Conservation (phyloP, 768 basidiomycete species). For the Leccinum boreale region DNA sequence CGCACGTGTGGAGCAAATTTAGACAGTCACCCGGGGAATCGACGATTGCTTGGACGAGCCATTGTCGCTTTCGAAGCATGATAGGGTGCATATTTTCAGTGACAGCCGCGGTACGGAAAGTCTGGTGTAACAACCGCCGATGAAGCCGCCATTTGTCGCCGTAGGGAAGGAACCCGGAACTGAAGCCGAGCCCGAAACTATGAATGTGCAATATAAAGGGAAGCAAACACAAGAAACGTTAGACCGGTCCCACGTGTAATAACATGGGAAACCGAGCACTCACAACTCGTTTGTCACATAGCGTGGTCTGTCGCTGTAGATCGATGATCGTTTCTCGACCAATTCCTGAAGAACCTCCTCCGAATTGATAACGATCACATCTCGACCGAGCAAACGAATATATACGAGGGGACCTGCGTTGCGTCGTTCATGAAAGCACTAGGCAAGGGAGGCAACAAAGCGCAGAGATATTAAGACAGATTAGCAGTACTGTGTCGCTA, state of each 20-base stretch:
- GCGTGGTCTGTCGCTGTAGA: conserved; percentile 15
- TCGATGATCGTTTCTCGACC: conserved; percentile 11
- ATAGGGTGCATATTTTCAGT: conserved; percentile 5
- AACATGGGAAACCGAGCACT: neutral
- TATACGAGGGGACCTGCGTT: neutral
- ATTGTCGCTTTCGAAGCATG: conserved; percentile 4
- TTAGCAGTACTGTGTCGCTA: neutral
- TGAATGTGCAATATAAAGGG: no score
- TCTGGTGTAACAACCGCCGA: conserved; percentile 18
- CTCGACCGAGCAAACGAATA: neutral
- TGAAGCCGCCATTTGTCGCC: neutral
- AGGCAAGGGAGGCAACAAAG: neutral
- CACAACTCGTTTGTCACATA: conserved; percentile 8
- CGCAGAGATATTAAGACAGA: neutral
- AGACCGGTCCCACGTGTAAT: neutral
- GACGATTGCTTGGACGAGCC: conserved; percentile 9
- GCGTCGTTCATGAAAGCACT: neutral
- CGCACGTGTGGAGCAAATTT: conserved; percentile 9
- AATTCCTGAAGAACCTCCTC: conserved; percentile 9
- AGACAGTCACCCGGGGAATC: neutral
- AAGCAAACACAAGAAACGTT: neutral
- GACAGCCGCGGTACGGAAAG: conserved; percentile 6
- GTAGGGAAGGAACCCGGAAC: neutral
- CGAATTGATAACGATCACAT: conserved; percentile 11
- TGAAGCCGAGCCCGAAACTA: conserved; percentile 16